Percentiles rank a stretch among this genome's conserved stretches.
These are phyloP conservation scores for Tricholoma flavovirens DNA, from an alignment of 768 basidiomycete genomes.

Conservation along the genomic window DNA sequence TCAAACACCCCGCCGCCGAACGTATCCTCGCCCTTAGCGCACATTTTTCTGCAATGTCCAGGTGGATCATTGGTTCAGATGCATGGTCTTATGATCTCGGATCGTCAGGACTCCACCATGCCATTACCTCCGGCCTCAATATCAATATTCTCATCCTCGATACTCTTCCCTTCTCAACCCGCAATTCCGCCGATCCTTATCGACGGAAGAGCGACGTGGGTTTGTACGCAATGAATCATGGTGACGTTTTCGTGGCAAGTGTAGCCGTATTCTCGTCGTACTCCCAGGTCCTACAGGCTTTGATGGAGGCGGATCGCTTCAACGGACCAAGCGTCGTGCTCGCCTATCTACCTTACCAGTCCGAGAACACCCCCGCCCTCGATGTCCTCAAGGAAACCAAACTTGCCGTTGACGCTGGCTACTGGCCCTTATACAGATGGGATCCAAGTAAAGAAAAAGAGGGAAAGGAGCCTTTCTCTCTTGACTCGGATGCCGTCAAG, in stretches of 20 bases:
- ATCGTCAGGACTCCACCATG: constrained; percentile 91
- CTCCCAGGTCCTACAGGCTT: constrained; percentile 84
- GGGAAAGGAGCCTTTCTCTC: constrained; percentile 80
- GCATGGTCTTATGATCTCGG: constrained; percentile 98
- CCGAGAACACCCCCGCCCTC: constrained; percentile 72
- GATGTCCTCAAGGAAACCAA: constrained; percentile 97
- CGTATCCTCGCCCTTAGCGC: constrained; percentile 54
- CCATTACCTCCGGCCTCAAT: constrained; percentile 84
- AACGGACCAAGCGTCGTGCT: constrained; percentile 88
- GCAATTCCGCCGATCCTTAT: constrained; percentile 60
- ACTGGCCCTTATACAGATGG: constrained; percentile 99
- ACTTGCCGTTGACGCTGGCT: constrained; percentile 90
- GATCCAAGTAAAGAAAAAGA: constrained; percentile 76
- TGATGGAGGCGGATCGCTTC: constrained; percentile 88
- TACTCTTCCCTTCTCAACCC: constrained; percentile 80
- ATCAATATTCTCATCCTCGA: constrained; percentile 96
- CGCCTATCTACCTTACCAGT: constrained; percentile 87
- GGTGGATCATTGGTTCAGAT: constrained; percentile 98
- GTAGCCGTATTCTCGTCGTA: constrained; percentile 96
- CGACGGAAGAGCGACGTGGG: constrained; percentile 95
- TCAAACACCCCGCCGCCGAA: constrained; percentile 40
- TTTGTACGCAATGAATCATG: constrained; percentile 97
- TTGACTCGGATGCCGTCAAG: constrained; percentile 93
- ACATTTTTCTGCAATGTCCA: constrained; percentile 62
- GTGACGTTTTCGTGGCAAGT: constrained; percentile 93